A percentile compares a stretch with the other conserved stretches of the same genome.
phyloP scores from a whole-genome alignment of 805 yeast genomes.

The Lachancea meyersii region DNA sequence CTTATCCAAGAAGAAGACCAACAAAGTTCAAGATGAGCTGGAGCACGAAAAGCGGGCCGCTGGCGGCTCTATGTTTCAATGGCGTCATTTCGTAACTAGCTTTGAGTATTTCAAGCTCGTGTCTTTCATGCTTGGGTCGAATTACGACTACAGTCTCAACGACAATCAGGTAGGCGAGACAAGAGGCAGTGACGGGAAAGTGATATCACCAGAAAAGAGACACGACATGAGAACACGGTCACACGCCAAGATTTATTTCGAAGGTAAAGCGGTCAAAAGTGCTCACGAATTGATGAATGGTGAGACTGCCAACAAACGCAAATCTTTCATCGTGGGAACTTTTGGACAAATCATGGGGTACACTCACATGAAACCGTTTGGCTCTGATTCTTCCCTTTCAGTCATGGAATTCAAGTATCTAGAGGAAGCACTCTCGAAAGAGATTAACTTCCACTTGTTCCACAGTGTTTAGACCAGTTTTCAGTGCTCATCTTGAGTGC shows the following conservation, averaged over 20 bases:
- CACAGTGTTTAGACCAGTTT: not conserved
- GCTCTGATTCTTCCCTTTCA: constrained; percentile 7
- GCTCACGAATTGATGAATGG: constrained; percentile 12
- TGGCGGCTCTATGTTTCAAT: constrained; percentile 9
- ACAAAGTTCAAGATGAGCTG: constrained; percentile 7
- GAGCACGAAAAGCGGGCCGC: constrained; percentile 4
- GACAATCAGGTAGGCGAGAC: constrained; percentile 18
- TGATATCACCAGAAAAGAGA: constrained; percentile 18
- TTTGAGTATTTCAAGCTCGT: constrained; percentile 18
- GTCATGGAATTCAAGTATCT: constrained; percentile 10
- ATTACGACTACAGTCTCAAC: constrained; percentile 14
- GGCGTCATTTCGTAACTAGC: constrained; percentile 17
- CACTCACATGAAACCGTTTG: constrained; percentile 7
- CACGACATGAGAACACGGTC: constrained; percentile 20
- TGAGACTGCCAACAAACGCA: constrained; percentile 11
- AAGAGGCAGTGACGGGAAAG: constrained; percentile 19
- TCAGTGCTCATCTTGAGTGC: not conserved
- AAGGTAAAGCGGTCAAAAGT: constrained; percentile 18
- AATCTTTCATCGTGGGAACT: constrained; percentile 8
- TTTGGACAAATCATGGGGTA: constrained; percentile 9
- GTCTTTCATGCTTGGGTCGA: constrained; percentile 15
- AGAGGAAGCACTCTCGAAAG: constrained; percentile 7
- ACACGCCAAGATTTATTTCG: constrained; percentile 17
- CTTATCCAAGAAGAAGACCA: constrained; percentile 3
- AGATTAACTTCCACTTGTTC: constrained; percentile 8